Base-by-base conservation (phyloP, 257 asterid species). In the Eucommia ulmoides region DNA sequence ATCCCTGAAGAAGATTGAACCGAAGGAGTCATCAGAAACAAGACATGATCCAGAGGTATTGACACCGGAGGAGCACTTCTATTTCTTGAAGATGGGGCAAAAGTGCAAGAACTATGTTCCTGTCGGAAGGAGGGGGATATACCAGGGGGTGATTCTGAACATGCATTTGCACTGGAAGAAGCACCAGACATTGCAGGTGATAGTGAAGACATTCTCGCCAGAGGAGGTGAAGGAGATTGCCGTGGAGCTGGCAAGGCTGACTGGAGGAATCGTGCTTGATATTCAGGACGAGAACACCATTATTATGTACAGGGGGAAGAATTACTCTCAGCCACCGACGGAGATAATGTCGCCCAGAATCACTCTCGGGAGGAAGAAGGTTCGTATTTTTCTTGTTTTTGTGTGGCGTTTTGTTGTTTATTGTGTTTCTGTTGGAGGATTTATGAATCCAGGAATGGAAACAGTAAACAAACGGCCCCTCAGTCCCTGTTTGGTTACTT, bases 141-240 rank as follows among this genome's bases (percentile, higher is more conserved):
- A 80, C 70, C 83, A 77, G 68, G 98, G 98, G 6, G 98, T 91
- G 68, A 86, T 91, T 66, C 69, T 91, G 56, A 91, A 91, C 71
- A 86, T 86, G 99, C 99, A 91, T 67, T 70, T 91, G 83, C 99
- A 91, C 24, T 91, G 99, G 99, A 91, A 91, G 70, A 91, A 83
- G 63, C 99, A 91, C 69, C 94, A 83, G 64, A 91, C 96, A 8
- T 76, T 91, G 58, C 68, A 91, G 71, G 94, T 83, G 45, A 63
- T 78, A 24, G 96, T 91, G 66, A 91, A 83, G 79, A 91, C 96
- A 24, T 91, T 91, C 68, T 44, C 94, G 2, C 92, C 87, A 0
- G 92, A 81, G 20, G 99, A 91, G 65, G 96, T 91, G 65, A 81
- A 65, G 73, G 95, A 77, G 42, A 86, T 91, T 46, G 96, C 99